phyloP scores from a whole-genome alignment of 164 flowering plant genomes.

The Piper longum region DNA sequence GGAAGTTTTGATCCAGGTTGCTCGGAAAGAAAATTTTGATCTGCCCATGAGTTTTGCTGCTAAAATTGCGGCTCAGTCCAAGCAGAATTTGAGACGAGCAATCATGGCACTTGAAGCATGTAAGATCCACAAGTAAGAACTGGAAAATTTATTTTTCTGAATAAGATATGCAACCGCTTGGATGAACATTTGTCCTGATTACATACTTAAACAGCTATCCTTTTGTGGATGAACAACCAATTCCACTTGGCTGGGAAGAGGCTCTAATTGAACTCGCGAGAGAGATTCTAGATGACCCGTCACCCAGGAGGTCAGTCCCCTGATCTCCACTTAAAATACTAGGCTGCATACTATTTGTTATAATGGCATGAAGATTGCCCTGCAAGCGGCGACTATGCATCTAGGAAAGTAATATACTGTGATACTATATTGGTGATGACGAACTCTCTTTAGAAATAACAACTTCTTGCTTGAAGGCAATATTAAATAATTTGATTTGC shows the following conservation, averaged over 20 bases:
- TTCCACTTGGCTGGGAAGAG: conserved; percentile 72
- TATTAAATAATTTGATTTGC: conserved; percentile 1
- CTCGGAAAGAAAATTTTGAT: conserved; percentile 48
- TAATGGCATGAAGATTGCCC: too few species aligned
- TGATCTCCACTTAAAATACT: background rate
- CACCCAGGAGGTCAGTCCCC: conserved; percentile 24
- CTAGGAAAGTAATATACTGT: too few species aligned
- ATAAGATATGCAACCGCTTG: background rate
- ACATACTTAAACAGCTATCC: conserved; percentile 38
- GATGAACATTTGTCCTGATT: background rate
- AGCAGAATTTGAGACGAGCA: conserved; percentile 57
- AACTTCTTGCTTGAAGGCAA: background rate
- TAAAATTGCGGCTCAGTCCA: conserved; percentile 52
- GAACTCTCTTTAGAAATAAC: too few species aligned
- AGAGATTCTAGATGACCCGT: conserved; percentile 53
- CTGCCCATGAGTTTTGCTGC: conserved; percentile 52
- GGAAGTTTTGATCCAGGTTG: conserved; percentile 56
- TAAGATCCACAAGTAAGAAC: conserved; percentile 55
- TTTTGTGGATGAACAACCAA: conserved; percentile 60
- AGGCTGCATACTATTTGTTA: background rate
- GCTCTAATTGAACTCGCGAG: conserved; percentile 42
- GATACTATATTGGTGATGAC: too few species aligned
- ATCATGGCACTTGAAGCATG: conserved; percentile 82
- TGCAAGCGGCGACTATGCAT: too few species aligned
- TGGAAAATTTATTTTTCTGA: background rate